Conservation (phyloP, 345 rosid species). For the Microthlaspi erraticum region DNA sequence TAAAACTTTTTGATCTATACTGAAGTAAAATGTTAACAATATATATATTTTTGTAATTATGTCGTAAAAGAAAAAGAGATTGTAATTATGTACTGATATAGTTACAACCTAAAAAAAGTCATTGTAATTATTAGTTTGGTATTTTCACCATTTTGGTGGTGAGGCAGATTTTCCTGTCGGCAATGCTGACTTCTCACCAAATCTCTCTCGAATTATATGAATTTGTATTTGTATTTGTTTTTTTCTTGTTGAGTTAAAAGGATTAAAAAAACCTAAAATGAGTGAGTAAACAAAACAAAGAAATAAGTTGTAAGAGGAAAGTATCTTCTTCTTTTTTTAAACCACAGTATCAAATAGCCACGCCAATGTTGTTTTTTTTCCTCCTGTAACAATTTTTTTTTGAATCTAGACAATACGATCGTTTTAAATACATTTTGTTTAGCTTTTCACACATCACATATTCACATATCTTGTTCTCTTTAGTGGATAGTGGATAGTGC, state of each 20-base stretch:
- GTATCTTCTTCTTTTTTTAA: background rate
- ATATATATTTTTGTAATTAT: background rate
- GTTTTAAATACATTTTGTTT: background rate
- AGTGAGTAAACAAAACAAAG: slow-evolving; percentile 12
- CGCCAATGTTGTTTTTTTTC: background rate
- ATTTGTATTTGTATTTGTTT: slow-evolving; percentile 16
- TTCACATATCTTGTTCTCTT: too few species aligned
- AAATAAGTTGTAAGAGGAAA: slow-evolving; percentile 10
- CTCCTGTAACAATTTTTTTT: background rate
- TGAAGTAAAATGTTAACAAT: background rate
- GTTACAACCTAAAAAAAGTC: slow-evolving; percentile 40
- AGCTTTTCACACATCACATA: too few species aligned
- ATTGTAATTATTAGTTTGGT: slow-evolving; percentile 48
- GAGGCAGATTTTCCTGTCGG: slow-evolving; percentile 76
- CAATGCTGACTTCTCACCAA: slow-evolving; percentile 87
- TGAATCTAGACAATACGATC: background rate
- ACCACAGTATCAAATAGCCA: slow-evolving; percentile 3
- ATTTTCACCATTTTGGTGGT: slow-evolving; percentile 54
- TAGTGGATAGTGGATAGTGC: too few species aligned
- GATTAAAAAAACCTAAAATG: background rate
- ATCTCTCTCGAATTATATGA: slow-evolving; percentile 30
- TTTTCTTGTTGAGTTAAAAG: slow-evolving; percentile 29
- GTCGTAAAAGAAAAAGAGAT: slow-evolving; percentile 15
- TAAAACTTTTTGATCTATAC: background rate
- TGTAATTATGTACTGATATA: slow-evolving; percentile 33